Conservation (phyloP, 345 rosid species). For the Gossypium longicalyx region DNA sequence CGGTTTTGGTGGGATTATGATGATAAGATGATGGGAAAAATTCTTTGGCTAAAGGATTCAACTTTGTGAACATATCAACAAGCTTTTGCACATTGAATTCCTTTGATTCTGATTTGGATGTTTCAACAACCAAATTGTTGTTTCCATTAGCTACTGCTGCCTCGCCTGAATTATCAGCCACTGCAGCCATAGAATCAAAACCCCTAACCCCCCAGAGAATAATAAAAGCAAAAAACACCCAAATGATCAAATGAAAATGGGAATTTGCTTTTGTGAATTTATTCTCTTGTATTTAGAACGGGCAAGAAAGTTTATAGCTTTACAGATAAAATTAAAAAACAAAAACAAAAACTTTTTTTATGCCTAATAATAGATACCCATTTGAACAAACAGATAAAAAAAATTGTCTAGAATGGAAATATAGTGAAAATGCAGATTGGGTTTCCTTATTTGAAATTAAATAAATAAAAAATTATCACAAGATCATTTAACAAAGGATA, state of each 20-base stretch:
- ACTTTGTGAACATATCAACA: slow-evolving; percentile 75
- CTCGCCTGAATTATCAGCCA: slow-evolving; percentile 51
- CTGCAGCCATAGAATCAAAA: slow-evolving; percentile 60
- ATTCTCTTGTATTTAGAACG: background rate
- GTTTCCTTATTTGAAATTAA: background rate
- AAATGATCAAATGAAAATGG: background rate
- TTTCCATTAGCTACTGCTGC: slow-evolving; percentile 28
- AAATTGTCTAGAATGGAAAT: slow-evolving; percentile 13
- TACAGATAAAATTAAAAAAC: background rate
- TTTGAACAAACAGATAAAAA: slow-evolving; percentile 6
- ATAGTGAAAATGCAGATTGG: background rate
- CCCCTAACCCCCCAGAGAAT: slow-evolving; percentile 11
- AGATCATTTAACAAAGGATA: background rate
- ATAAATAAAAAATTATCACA: background rate
- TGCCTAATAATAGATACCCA: slow-evolving; percentile 13
- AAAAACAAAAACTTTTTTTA: background rate
- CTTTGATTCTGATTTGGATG: slow-evolving; percentile 37
- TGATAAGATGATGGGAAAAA: slow-evolving; percentile 62
- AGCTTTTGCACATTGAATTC: slow-evolving; percentile 64
- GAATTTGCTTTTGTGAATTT: slow-evolving; percentile 1
- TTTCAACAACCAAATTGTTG: slow-evolving; percentile 4
- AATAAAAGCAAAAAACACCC: background rate
- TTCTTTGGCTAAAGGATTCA: slow-evolving; percentile 84
- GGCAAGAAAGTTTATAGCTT: slow-evolving; percentile 11
- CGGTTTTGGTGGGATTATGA: slow-evolving; percentile 25